phyloP scores from a whole-genome alignment of 2,329 filamentous ascomycete species.

The Paracoccidioides lutzii region DNA sequence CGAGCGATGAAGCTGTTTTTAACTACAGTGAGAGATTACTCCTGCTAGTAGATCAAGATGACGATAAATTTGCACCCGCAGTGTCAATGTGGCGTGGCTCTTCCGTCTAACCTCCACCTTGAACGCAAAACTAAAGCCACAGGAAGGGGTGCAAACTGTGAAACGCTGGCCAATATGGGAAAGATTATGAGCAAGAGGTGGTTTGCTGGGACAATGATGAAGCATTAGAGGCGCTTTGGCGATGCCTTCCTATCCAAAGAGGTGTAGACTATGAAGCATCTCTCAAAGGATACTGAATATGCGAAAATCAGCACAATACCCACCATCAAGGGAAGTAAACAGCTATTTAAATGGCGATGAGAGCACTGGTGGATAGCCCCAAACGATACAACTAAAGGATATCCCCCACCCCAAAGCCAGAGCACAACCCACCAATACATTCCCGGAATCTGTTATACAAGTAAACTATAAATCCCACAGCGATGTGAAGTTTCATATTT shows the following conservation, averaged over 20 bases:
- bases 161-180: neutral
- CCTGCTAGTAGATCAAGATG: slow-evolving; percentile 1
- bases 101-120: neutral
- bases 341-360: too few relatives aligned
- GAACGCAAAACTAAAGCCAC: slow-evolving; percentile 2
- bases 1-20: neutral
- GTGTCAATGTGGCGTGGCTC: neutral
- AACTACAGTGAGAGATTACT: slow-evolving; percentile 5
- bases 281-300: neutral
- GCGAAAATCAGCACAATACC: neutral
- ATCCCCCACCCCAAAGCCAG: too few relatives aligned
- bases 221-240: neutral
- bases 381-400: too few relatives aligned
- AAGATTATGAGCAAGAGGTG: neutral
- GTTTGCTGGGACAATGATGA: neutral
- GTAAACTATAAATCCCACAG: too few relatives aligned
- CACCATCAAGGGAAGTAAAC: too few relatives aligned
- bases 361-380: too few relatives aligned
- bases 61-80: neutral
- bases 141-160: neutral
- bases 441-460: too few relatives aligned
- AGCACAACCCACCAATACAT: too few relatives aligned
- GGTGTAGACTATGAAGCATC: neutral
- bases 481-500: too few relatives aligned
- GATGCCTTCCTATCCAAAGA: neutral